Evolutionary conservation across 2,329 filamentous ascomycete species (phyloP).

Genomic region (Raffaelea albimanens): DNA sequence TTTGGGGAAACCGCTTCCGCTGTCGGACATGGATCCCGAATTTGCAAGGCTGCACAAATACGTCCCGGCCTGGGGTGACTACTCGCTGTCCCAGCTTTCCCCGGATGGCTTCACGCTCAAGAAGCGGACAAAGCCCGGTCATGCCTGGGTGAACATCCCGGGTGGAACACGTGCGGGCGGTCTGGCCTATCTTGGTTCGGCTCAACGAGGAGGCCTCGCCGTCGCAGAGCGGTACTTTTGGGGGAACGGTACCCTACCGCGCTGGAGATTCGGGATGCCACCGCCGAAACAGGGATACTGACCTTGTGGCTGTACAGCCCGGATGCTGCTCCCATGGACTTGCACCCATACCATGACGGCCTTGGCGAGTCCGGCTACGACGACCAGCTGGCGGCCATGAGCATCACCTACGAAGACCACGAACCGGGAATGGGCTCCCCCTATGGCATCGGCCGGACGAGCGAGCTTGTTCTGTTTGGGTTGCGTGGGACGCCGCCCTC

Average conservation of each 20-base stretch:
- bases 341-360: constrained; percentile 48
- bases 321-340: constrained; percentile 42
- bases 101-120: constrained; percentile 51
- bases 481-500: constrained; percentile 41
- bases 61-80: constrained; percentile 50
- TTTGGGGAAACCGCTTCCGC: background rate
- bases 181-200: constrained; percentile 48
- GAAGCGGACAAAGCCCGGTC: constrained; percentile 48
- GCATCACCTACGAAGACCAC: constrained; percentile 56
- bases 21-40: constrained; percentile 24
- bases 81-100: constrained; percentile 45
- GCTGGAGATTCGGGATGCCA: constrained; percentile 44
- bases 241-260: constrained; percentile 54
- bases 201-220: constrained; percentile 47
- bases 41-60: background rate
- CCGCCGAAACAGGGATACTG: constrained; percentile 37
- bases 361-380: constrained; percentile 44
- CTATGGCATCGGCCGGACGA: constrained; percentile 48
- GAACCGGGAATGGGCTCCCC: constrained; percentile 46
- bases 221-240: constrained; percentile 52
- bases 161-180: constrained; percentile 47
- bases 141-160: constrained; percentile 48
- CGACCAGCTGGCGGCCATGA: constrained; percentile 48
- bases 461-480: constrained; percentile 43
- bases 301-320: constrained; percentile 54